Evolutionary conservation across 2,329 filamentous ascomycete species (phyloP).

Genomic region (Emmonsiellopsis sp.): DNA sequence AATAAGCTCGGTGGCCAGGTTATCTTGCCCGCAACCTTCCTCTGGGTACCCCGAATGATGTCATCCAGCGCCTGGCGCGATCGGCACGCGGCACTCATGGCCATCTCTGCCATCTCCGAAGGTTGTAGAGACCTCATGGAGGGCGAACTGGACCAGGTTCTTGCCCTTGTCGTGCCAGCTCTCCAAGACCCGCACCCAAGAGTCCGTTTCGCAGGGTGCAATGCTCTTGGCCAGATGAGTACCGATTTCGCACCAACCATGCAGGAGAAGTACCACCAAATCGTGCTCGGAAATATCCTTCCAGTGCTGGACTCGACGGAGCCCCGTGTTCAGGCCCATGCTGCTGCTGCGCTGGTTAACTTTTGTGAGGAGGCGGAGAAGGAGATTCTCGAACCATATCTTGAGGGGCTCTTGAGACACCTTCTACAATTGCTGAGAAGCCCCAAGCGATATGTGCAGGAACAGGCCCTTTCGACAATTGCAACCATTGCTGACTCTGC

Average conservation of each 20-base stretch:
- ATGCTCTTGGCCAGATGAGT: conserved; percentile 98
- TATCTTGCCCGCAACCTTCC: conserved; percentile 88
- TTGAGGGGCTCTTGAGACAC: conserved; percentile 76
- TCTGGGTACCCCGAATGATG: conserved; percentile 97
- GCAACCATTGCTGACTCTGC: conserved; percentile 98
- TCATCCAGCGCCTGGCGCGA: conserved; percentile 90
- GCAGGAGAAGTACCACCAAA: conserved; percentile 89
- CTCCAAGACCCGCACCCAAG: conserved; percentile 84
- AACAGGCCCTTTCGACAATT: conserved; percentile 94
- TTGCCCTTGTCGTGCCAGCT: conserved; percentile 88
- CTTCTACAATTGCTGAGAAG: conserved; percentile 83
- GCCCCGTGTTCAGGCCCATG: conserved; percentile 90
- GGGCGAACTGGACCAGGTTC: conserved; percentile 83
- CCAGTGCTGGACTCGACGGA: conserved; percentile 85
- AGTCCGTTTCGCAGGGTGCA: conserved; percentile 95
- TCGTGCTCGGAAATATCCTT: conserved; percentile 82
- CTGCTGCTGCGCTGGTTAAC: conserved; percentile 94
- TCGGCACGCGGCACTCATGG: conserved; percentile 93
- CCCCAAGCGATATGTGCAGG: conserved; percentile 91
- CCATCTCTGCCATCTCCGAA: conserved; percentile 96
- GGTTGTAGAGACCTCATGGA: conserved; percentile 95
- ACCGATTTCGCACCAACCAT: conserved; percentile 97
- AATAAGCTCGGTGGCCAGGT: conserved; percentile 94
- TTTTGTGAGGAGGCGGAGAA: conserved; percentile 99
- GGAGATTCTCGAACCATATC: conserved; percentile 79